Percentiles rank a stretch among this genome's conserved stretches.
Conservation (phyloP, 2,329 filamentous ascomycete species). For the Colletotrichum filicis region DNA sequence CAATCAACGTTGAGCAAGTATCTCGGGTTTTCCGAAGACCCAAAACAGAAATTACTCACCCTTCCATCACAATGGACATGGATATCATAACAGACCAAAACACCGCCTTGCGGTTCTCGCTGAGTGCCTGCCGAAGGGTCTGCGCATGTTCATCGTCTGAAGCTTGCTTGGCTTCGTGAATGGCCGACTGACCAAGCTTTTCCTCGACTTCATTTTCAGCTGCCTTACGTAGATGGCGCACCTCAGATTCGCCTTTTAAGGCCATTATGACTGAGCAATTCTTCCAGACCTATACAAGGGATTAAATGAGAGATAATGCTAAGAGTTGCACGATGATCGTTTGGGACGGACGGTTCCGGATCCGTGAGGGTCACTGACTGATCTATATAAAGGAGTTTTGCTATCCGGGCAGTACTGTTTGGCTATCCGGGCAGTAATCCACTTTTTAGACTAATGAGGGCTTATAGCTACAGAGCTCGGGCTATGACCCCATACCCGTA, state of each 20-base stretch:
- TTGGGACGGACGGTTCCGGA: neutral
- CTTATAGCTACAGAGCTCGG: too few species aligned
- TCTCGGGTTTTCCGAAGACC: too few species aligned
- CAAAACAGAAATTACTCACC: constrained; percentile 46
- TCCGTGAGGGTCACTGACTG: neutral
- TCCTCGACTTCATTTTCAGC: constrained; percentile 30
- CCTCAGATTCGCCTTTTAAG: constrained; percentile 6
- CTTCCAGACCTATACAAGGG: too few species aligned
- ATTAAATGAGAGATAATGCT: neutral
- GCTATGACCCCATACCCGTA: too few species aligned
- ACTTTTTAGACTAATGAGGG: too few species aligned
- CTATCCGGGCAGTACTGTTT: too few species aligned
- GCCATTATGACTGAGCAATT: neutral
- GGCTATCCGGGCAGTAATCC: too few species aligned
- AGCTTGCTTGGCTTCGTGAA: constrained; percentile 31
- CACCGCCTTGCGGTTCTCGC: constrained; percentile 47
- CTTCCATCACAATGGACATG: constrained; percentile 60
- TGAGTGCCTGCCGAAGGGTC: constrained; percentile 41
- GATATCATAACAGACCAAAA: constrained; percentile 53
- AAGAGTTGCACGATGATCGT: neutral
- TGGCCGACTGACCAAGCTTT: constrained; percentile 27
- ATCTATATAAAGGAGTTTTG: neutral
- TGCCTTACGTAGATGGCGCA: constrained; percentile 23
- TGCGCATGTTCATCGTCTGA: constrained; percentile 41
- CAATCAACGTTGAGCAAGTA: too few species aligned